phyloP scores from a whole-genome alignment of 2,329 filamentous ascomycete species.

The Rhytidhysteron rufulum region DNA sequence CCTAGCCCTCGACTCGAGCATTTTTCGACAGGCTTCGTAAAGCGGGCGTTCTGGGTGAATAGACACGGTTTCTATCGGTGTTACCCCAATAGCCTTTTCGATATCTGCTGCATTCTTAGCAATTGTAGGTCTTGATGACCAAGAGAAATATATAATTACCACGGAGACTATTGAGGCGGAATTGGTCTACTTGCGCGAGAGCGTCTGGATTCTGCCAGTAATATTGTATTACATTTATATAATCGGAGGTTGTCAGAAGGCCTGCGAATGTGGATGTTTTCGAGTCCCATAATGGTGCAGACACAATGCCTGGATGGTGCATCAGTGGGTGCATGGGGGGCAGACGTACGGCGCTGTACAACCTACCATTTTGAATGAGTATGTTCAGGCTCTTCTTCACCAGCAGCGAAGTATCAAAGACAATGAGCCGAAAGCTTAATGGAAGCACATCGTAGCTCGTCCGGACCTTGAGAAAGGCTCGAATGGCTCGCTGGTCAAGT shows the following conservation, averaged over 20 bases:
- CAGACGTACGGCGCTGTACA: not conserved
- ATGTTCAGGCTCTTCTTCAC: constrained; percentile 98
- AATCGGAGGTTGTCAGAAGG: constrained; percentile 91
- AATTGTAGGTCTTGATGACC: not conserved
- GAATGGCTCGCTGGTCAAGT: constrained; percentile 70
- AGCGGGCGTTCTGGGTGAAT: constrained; percentile 86
- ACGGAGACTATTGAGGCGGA: constrained; percentile 85
- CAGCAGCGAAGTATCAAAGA: constrained; percentile 89
- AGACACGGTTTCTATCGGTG: constrained; percentile 91
- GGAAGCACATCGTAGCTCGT: constrained; percentile 98
- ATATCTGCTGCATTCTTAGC: constrained; percentile 63
- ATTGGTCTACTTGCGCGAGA: constrained; percentile 85
- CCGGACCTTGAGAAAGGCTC: constrained; percentile 92
- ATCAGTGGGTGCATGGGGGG: constrained; percentile 15
- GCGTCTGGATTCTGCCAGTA: constrained; percentile 96
- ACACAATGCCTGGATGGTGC: constrained; percentile 74
- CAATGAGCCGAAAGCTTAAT: constrained; percentile 90
- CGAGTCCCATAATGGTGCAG: constrained; percentile 95
- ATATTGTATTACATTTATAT: constrained; percentile 98
- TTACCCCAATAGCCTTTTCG: constrained; percentile 87
- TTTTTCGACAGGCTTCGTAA: constrained; percentile 90
- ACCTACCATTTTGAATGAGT: constrained; percentile 84
- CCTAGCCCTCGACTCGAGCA: constrained; percentile 89
- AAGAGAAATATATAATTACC: constrained; percentile 51
- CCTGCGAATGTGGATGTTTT: constrained; percentile 89